These are phyloP conservation scores for Brassica cretica DNA, from an alignment of 345 rosid species.

Conservation along the genomic window DNA sequence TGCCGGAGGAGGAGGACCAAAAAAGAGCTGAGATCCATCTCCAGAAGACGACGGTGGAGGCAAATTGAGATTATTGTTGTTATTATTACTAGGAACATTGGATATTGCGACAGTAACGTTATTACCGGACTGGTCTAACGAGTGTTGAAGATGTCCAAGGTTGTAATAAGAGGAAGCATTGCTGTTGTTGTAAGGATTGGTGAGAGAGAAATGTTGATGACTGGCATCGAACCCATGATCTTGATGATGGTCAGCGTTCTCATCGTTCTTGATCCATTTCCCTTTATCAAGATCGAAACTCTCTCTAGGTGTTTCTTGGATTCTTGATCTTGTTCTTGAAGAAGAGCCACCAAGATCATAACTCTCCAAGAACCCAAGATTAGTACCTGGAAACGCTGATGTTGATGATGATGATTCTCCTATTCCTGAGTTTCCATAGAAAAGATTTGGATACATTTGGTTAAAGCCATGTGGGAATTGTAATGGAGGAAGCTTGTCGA, in stretches of 20 bases:
- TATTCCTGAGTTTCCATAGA: constrained; percentile 26
- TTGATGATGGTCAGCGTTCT: constrained; percentile 34
- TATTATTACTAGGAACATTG: constrained; percentile 40
- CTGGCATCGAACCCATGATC: constrained; percentile 40
- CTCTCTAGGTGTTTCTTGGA: constrained; percentile 31
- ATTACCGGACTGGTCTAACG: constrained; percentile 67
- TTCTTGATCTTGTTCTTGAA: constrained; percentile 45
- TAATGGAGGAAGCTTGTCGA: constrained; percentile 86
- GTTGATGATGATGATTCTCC: constrained; percentile 31
- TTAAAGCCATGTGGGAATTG: constrained; percentile 73
- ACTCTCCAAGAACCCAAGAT: constrained; percentile 49
- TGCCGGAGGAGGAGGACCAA: constrained; percentile 50
- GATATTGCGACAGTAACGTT: constrained; percentile 57
- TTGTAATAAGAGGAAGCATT: constrained; percentile 49
- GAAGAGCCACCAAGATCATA: constrained; percentile 46
- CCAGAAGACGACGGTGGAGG: not conserved
- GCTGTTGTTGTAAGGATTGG: constrained; percentile 48
- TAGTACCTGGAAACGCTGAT: constrained; percentile 30
- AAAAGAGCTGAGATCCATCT: not conserved
- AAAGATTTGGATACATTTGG: constrained; percentile 64
- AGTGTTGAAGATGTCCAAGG: constrained; percentile 65
- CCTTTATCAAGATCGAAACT: constrained; percentile 51
- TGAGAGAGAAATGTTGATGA: constrained; percentile 40
- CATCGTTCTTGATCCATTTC: constrained; percentile 54
- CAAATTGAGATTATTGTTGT: not conserved